phyloP scores from a whole-genome alignment of 116 monocot genomes.

The Cymodocea nodosa region DNA sequence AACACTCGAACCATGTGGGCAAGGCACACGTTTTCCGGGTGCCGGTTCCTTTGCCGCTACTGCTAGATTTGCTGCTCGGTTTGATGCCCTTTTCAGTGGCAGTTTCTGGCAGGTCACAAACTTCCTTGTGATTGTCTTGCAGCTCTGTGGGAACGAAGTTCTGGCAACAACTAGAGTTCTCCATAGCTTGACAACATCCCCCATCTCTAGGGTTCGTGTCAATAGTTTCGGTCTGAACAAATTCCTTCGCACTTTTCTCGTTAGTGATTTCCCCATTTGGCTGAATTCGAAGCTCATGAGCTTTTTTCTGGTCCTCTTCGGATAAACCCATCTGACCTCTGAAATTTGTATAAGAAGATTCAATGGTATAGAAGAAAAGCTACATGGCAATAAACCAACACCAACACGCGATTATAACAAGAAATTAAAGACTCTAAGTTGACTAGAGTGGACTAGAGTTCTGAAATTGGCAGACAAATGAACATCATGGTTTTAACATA shows the following conservation, averaged over 20 bases:
- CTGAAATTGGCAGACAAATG: no score
- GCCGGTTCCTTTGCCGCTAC: conserved; percentile 1
- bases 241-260: conserved; percentile 8
- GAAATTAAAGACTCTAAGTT: no score
- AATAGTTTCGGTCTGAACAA: background rate
- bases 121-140: conserved; percentile 4
- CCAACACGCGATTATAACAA: no score
- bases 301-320: conserved; percentile 50
- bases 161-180: conserved; percentile 50
- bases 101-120: conserved; percentile 5
- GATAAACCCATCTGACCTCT: conserved; percentile 71
- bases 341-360: background rate
- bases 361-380: background rate
- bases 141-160: conserved; percentile 16
- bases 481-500: no score
- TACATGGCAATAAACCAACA: no score
- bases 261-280: conserved; percentile 3
- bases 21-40: conserved; percentile 18
- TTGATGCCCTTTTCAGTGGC: conserved; percentile 11
- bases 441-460: no score
- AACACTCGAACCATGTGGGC: conserved; percentile 51
- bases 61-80: conserved; percentile 13
- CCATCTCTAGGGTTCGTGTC: background rate
- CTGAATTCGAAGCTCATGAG: conserved; percentile 23
- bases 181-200: conserved; percentile 43